Base-by-base conservation (phyloP, 1,284 basidiomycete genomes). In the Exobasidium cylindrosporum region DNA sequence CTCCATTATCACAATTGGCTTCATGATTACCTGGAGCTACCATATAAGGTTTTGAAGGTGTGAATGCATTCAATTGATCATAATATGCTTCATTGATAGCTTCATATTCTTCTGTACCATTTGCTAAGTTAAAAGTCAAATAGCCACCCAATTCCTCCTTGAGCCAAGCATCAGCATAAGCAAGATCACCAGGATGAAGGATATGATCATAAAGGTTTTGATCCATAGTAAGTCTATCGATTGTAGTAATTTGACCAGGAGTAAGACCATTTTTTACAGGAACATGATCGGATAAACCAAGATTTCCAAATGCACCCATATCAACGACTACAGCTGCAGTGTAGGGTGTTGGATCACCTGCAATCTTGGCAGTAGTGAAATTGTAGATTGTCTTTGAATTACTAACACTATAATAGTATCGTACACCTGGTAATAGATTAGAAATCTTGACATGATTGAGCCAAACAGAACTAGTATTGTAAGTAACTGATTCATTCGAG, bases 161-260 rank as follows among this genome's bases (percentile, higher is more conserved):
- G 54, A 67, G 71, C 78, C 79, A 80, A 64, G 78, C 72, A 57
- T 79, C 78, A 45, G 80, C 77, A 60, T 81, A 81, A 7, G 76
- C 74, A 63, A 81, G 74, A 62, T 81, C 81, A 17, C 57, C 57
- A 4, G 57, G 49, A 54, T 63, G 62, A 10, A 60, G 31, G 17
- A 60, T 31, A 31, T 58, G 49, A 29, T 63, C 62, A 44, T 54
- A 60, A 2, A 24, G 24, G 7, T 60, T 23, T 7, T 29, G 23
- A 11, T 45, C 29, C 4, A 17, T 47, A 3, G 62, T 40, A n/a
- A 63, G 50, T 7, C 47, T 28, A 23, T 55, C 50, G n/a, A 63
- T 60, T 5, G 62, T 63, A 17, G 47, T 63, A 50, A 49, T 44
- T 21, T 65, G 73, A 21, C 66, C 71, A 44, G 79, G 77, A 7